Percentiles rank a stretch among this genome's conserved stretches.
Conservation (phyloP, 345 rosid genomes). For the Corchorus capsularis region DNA sequence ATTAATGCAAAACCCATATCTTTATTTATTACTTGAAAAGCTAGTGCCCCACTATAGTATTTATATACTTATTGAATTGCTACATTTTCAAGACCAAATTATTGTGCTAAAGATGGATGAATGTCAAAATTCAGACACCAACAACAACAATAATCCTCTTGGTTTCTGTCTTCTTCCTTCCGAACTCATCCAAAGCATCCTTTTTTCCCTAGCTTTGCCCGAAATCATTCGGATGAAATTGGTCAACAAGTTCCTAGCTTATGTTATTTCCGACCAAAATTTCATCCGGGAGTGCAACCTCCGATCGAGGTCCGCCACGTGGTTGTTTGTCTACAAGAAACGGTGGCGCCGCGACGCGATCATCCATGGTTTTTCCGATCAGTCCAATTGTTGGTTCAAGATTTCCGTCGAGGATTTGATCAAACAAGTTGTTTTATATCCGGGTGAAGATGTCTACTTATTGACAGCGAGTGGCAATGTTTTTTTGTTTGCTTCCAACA, state of each 20-base stretch:
- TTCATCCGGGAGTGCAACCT: constrained; percentile 58
- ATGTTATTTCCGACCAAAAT: constrained; percentile 50
- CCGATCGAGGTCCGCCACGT: constrained; percentile 46
- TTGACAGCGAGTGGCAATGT: constrained; percentile 57
- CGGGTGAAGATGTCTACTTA: constrained; percentile 59
- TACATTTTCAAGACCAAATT: neutral
- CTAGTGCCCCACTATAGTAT: neutral
- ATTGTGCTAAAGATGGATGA: constrained; percentile 27
- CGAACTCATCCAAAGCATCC: constrained; percentile 70
- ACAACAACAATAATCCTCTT: constrained; percentile 29
- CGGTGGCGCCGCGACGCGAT: constrained; percentile 64
- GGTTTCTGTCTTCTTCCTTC: constrained; percentile 82
- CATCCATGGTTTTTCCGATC: constrained; percentile 56
- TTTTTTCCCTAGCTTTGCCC: constrained; percentile 57
- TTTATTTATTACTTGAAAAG: neutral
- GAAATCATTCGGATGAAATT: constrained; percentile 59
- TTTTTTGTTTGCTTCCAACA: constrained; percentile 66
- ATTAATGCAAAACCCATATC: neutral
- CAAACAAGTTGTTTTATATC: constrained; percentile 31
- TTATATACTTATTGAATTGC: neutral
- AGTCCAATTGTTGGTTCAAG: constrained; percentile 59
- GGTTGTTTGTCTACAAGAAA: constrained; percentile 75
- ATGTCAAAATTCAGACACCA: constrained; percentile 18
- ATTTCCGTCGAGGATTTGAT: constrained; percentile 47
- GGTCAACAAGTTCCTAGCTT: constrained; percentile 47